Evolutionary conservation across 2,329 filamentous ascomycete species (phyloP).

Genomic region (Aspergillus sp.): DNA sequence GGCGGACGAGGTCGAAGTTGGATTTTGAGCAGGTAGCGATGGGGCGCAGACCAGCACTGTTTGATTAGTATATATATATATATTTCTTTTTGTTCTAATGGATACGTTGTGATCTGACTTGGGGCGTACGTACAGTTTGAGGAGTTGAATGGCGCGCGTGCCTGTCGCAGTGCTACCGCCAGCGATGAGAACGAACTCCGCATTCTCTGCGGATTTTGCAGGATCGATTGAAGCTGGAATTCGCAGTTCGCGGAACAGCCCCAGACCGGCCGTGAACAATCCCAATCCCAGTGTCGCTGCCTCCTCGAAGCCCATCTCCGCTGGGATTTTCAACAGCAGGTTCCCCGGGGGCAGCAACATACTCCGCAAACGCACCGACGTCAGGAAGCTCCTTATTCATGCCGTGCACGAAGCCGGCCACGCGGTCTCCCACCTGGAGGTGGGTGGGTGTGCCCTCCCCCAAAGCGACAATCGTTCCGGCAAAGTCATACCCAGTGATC

Average conservation of each 20-base stretch:
- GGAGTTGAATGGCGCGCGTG: conserved; percentile 41
- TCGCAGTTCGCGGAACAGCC: conserved; percentile 23
- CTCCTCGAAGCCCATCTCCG: conserved; percentile 22
- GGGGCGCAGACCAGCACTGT: too few species aligned
- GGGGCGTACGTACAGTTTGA: conserved; percentile 30
- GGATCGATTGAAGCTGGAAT: conserved; percentile 18
- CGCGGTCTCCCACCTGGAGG: conserved; percentile 27
- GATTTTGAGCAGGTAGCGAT: conserved; percentile 42
- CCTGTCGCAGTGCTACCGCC: conserved; percentile 44
- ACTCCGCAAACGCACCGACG: conserved; percentile 34
- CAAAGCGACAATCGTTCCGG: conserved; percentile 6
- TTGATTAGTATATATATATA: conserved; percentile 38
- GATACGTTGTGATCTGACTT: too few species aligned
- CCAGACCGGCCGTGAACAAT: conserved; percentile 22
- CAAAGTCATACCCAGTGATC: conserved; percentile 7
- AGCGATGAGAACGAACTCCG: conserved; percentile 37
- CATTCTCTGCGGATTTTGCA: conserved; percentile 3
- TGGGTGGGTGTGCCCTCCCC: not conserved
- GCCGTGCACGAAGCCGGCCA: conserved; percentile 29
- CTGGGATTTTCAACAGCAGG: conserved; percentile 26
- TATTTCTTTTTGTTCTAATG: conserved; percentile 9
- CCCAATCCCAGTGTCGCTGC: conserved; percentile 28
- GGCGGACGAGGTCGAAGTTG: conserved; percentile 40
- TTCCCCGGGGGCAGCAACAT: conserved; percentile 23
- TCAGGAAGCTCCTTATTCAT: conserved; percentile 21